Evolutionary conservation across 352 stramenopile genomes (phyloP), one percentile per base, ranked within the genome.

Genomic region (Hyphochytrium catenoides): DNA sequence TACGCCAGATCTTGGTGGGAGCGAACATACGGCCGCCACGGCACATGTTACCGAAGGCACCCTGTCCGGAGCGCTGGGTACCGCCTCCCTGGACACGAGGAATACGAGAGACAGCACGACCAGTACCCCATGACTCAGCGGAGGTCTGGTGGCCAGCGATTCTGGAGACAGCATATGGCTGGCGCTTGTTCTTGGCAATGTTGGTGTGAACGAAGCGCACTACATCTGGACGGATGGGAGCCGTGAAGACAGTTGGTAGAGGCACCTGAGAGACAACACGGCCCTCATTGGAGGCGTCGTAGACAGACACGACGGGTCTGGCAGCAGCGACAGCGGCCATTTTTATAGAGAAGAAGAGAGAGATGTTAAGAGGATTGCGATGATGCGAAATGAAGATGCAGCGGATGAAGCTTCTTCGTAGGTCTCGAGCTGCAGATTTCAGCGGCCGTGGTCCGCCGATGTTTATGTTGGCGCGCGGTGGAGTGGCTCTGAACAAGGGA

Each of bases 151-250:
- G 90, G 54, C 89, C 88, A 27, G 91, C 89, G 26, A 70, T 61
- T 41, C 89, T 83, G 47, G 69, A 93, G 29, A 98, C 89, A 53
- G 74, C 82, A 68, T 97, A 98, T 16, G 91, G 77, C 67, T 98
- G 91, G 57, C 91, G 83, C 50, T 91, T 68, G 73, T 98, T 98
- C 81, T 98, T 98, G 63, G 83, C 84, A 69, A 98, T 95, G 74
- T 97, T 95, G 27, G 81, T 96, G 76, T 98, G 90, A 30, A 98
- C 91, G 52, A 96, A 97, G 51, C 94, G 89, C 48, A 98, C 88
- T 35, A 98, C 74, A 65, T 98, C 91, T 36, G 87, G 81, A 54
- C 91, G 86, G 59, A 98, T 95, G 38, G 91, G 91, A 24, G 90
- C 85, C 47, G 79, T 94, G 68, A 96, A 92, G 47, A 97, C 86